These are phyloP conservation scores for Candida labiduridarum DNA, from an alignment of 1,139 yeast genomes.

Conservation along the genomic window DNA sequence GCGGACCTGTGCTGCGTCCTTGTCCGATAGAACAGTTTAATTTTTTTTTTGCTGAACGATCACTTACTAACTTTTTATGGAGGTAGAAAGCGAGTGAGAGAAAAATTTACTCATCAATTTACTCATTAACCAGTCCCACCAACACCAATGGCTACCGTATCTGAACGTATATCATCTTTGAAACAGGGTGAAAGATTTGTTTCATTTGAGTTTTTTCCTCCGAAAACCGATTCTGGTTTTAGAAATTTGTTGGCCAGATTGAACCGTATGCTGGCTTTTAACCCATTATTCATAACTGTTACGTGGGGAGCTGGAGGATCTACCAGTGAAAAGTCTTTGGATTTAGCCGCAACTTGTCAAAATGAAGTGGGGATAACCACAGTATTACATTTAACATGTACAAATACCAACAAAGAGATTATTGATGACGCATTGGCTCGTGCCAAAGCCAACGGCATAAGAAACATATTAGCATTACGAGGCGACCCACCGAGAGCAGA, in stretches of 20 bases:
- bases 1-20: no score
- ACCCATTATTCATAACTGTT: constrained; percentile 86
- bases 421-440: constrained; percentile 75
- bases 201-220: constrained; percentile 96
- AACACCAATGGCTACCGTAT: constrained; percentile 17
- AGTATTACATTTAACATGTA: constrained; percentile 93
- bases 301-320: constrained; percentile 99
- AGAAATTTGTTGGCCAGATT: constrained; percentile 83
- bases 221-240: constrained; percentile 87
- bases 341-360: constrained; percentile 78
- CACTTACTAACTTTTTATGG: not conserved
- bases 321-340: constrained; percentile 83
- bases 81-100: not conserved
- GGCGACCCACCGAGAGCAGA: constrained; percentile 96
- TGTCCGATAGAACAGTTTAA: no score
- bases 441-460: constrained; percentile 78
- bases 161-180: constrained; percentile 54
- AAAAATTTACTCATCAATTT: not conserved
- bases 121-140: not conserved
- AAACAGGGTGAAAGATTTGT: constrained; percentile 61
- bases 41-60: no score
- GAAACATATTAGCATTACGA: constrained; percentile 86
- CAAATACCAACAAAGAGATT: constrained; percentile 77
- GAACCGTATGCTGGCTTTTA: constrained; percentile 83
- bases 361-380: constrained; percentile 79